Conservation (phyloP, 2,329 filamentous ascomycete genomes). For the Cladophialophora immunda region DNA sequence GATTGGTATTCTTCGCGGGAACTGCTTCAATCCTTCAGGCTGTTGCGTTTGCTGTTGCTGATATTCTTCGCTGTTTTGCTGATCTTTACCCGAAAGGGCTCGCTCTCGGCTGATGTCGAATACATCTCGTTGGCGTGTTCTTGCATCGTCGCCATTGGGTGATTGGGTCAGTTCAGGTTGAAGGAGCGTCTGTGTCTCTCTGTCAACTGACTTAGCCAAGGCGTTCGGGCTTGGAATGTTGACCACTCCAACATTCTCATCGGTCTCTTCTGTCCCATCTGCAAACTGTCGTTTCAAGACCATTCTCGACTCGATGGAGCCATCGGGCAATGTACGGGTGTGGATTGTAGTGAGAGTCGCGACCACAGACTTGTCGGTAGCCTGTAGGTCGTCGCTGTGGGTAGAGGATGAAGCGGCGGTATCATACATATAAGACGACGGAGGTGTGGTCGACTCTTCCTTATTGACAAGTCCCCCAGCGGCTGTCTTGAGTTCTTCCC, state of each 20-base stretch:
- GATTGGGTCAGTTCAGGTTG: neutral
- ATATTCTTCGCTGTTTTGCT: neutral
- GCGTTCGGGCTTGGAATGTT: neutral
- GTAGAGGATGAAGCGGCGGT: slow-evolving; percentile 14
- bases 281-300: slow-evolving; percentile 66
- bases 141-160: slow-evolving; percentile 1
- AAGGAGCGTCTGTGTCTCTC: slow-evolving; percentile 24
- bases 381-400: neutral
- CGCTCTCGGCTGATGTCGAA: neutral
- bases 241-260: slow-evolving; percentile 54
- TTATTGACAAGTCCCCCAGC: neutral
- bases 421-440: slow-evolving; percentile 11
- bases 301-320: slow-evolving; percentile 65
- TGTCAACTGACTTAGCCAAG: neutral
- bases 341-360: slow-evolving; percentile 67
- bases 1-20: neutral
- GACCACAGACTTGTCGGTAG: slow-evolving; percentile 49
- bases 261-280: slow-evolving; percentile 67
- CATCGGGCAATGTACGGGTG: slow-evolving; percentile 63
- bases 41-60: neutral
- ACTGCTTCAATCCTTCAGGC: neutral
- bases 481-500: slow-evolving; percentile 5
- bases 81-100: neutral
- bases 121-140: neutral
- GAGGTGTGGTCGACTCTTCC: slow-evolving; percentile 1